phyloP scores from a whole-genome alignment of 192 early-diverging fungal species.

The Geranomyces variabilis region DNA sequence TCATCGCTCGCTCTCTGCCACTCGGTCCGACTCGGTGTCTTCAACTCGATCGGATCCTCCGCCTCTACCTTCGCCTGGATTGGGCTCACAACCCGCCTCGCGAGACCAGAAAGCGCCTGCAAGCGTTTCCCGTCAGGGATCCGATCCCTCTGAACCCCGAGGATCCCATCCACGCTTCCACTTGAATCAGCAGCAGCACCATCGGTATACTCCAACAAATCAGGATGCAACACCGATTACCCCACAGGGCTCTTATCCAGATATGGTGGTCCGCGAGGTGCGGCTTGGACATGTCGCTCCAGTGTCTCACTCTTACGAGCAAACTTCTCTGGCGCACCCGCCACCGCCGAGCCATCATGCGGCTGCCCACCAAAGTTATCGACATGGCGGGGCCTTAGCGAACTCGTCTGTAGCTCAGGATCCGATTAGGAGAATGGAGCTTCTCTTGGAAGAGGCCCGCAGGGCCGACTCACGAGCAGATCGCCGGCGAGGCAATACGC shows the following conservation, averaged over 20 bases:
- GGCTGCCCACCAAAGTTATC: background rate
- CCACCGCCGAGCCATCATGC: too few species aligned
- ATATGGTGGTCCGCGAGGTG: conserved; percentile 6
- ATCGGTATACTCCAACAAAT: background rate
- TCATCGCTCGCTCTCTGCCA: conserved; percentile 10
- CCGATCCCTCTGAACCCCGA: background rate
- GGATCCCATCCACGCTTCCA: too few species aligned
- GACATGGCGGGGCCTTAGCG: background rate
- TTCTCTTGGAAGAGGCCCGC: conserved; percentile 14
- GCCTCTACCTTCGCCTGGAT: too few species aligned
- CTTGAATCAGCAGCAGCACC: background rate
- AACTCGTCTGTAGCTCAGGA: background rate
- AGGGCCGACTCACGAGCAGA: conserved; percentile 4
- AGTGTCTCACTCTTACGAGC: background rate
- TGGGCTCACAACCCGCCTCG: too few species aligned
- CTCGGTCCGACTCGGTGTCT: too few species aligned
- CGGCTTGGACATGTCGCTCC: background rate
- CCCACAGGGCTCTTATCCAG: background rate
- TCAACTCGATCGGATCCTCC: too few species aligned
- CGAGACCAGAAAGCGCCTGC: background rate
- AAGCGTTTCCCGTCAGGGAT: background rate
- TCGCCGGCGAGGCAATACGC: background rate
- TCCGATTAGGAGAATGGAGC: conserved; percentile 23
- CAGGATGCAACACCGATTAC: background rate
- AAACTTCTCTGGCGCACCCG: background rate